Evolutionary conservation across 1,284 basidiomycete genomes (phyloP), one percentile per base, ranked within the genome.

Genomic region (Cronartium quercuum): DNA sequence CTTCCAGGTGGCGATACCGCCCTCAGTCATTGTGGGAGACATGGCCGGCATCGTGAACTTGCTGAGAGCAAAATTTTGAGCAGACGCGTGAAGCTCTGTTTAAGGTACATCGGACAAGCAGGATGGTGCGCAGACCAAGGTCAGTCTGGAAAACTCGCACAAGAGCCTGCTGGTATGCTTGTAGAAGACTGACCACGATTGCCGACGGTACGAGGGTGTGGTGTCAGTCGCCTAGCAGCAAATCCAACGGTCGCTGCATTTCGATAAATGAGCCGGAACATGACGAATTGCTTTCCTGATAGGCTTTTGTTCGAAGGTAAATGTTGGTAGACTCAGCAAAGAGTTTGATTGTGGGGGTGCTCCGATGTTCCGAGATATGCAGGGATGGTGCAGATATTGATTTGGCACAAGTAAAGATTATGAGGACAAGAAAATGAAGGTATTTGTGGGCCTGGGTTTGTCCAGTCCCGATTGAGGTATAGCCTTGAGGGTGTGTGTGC

Each of bases 21-120:
- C 96, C 85, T 98, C 95, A 12, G 93, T 94, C 95, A 99, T 99
- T 77, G 95, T 98, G 66, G 95, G 95, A 78, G 93, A 96, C 96
- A 98, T 98, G 80, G 94, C 95, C 76, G 95, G 95, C 94, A 98
- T 97, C 79, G 89, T 86, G 85, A 98, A 96, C 83, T 90, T 92
- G 78, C 89, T 86, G 78, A 97, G 87, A 63, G 90, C 94, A 84
- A 87, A 84, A 78, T 89, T 85, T 77, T 88, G 86, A 76, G 89
- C 86, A 65, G 94, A 92, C 79, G 87, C 86, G 84, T 93, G 91
- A 76, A 96, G 84, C 80, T 88, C 93, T 95, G 34, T 40, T 37
- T 13, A 68, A 47, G 58, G 47, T n/a, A 15, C 41, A 55, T 55
- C 51, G 51, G 29, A 21, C 18, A 6, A 21, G 7, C n/a, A 55